These are phyloP conservation scores for Paecilomyces sp. DNA, from an alignment of 2,329 filamentous ascomycete species.

Conservation along the genomic window DNA sequence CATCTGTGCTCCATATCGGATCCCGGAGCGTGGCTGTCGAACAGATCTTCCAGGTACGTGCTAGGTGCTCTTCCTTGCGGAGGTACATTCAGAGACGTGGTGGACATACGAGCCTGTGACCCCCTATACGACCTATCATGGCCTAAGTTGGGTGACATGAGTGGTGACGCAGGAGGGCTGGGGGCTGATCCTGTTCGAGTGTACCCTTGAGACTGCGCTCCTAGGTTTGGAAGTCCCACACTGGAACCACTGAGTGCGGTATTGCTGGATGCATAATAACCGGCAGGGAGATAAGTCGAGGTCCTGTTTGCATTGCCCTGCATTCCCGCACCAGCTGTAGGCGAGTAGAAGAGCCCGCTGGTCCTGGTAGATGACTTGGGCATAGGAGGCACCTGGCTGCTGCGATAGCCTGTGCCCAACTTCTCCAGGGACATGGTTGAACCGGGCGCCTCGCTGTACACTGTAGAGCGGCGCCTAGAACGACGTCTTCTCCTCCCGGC, in stretches of 20 bases:
- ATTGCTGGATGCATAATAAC: conserved; percentile 74
- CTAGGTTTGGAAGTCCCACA: conserved; percentile 52
- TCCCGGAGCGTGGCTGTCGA: conserved; percentile 58
- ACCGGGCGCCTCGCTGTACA: conserved; percentile 18
- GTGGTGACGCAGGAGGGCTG: conserved; percentile 61
- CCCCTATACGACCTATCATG: conserved; percentile 21
- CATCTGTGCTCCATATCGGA: conserved; percentile 8
- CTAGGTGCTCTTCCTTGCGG: conserved; percentile 71
- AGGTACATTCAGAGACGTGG: conserved; percentile 59
- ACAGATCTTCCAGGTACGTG: conserved; percentile 81
- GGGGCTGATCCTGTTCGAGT: conserved; percentile 42
- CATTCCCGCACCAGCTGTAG: conserved; percentile 63
- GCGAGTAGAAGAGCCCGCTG: conserved; percentile 86
- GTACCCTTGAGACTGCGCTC: conserved; percentile 52
- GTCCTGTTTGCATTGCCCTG: conserved; percentile 55
- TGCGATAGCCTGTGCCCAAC: conserved; percentile 26
- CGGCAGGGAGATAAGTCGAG: conserved; percentile 76
- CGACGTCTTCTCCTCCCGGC: conserved; percentile 17
- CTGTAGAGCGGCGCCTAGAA: conserved; percentile 32
- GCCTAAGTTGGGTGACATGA: conserved; percentile 39
- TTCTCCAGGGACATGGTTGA: conserved; percentile 50
- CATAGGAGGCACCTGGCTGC: conserved; percentile 29
- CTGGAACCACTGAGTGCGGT: conserved; percentile 38
- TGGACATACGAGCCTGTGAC: conserved; percentile 26
- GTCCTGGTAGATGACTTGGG: conserved; percentile 46